Evolutionary conservation across 352 stramenopile genomes (phyloP).

Genomic region (Phytophthora litchii): DNA sequence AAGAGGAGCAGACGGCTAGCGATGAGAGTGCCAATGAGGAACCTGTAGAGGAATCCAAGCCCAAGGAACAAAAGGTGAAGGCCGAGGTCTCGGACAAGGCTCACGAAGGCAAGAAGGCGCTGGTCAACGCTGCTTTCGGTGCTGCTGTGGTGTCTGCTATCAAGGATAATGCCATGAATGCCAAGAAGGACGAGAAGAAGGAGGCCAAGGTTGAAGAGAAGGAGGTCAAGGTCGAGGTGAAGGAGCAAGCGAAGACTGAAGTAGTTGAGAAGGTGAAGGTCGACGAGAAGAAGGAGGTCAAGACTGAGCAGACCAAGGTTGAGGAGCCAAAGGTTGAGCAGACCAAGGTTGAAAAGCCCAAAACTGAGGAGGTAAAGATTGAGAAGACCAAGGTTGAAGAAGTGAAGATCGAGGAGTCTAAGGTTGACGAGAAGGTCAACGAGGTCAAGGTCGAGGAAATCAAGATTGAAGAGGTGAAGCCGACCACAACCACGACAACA

Average conservation of each 20-base stretch:
- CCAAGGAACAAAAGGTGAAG: slow-evolving; percentile 19
- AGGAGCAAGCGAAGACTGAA: neutral
- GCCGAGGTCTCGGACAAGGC: slow-evolving; percentile 26
- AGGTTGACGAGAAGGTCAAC: slow-evolving; percentile 18
- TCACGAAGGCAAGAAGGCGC: slow-evolving; percentile 34
- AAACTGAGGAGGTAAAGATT: slow-evolving; percentile 7
- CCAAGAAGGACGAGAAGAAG: slow-evolving; percentile 12
- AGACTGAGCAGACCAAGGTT: slow-evolving; percentile 18
- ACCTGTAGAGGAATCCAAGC: slow-evolving; percentile 17
- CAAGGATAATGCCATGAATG: slow-evolving; percentile 38
- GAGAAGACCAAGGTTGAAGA: slow-evolving; percentile 15
- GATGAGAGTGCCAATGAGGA: slow-evolving; percentile 38
- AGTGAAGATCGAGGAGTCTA: slow-evolving; percentile 10
- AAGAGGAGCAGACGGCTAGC: slow-evolving; percentile 30
- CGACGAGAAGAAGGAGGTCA: slow-evolving; percentile 8
- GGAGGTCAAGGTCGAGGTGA: neutral
- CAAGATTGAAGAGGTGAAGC: slow-evolving; percentile 19
- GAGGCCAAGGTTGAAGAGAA: slow-evolving; percentile 3
- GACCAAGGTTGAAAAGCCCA: slow-evolving; percentile 11
- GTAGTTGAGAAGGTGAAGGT: slow-evolving; percentile 1
- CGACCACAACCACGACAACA: slow-evolving; percentile 6
- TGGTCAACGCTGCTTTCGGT: slow-evolving; percentile 35
- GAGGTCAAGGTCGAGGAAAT: slow-evolving; percentile 4
- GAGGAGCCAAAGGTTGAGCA: slow-evolving; percentile 11
- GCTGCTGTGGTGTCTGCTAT: slow-evolving; percentile 33